Conservation (phyloP, 176 grass and related monocot genomes). For the Musa troglodytarum region DNA sequence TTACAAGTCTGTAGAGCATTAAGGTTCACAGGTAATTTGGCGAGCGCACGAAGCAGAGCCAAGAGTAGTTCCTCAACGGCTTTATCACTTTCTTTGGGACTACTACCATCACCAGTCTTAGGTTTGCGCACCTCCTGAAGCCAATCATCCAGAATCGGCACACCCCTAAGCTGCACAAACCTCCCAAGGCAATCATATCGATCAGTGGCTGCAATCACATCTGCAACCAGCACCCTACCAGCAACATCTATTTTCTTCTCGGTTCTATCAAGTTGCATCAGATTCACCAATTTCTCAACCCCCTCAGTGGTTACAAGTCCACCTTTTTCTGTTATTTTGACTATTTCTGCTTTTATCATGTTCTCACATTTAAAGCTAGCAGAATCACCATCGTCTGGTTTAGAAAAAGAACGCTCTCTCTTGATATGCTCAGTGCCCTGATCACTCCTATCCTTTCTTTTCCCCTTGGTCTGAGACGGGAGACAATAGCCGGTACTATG, state of each 20-base stretch:
- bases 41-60: slow-evolving; percentile 64
- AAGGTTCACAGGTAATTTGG: slow-evolving; percentile 85
- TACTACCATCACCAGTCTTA: slow-evolving; percentile 52
- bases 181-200: slow-evolving; percentile 52
- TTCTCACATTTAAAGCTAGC: slow-evolving; percentile 26
- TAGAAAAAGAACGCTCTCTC: slow-evolving; percentile 1
- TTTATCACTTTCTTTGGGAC: slow-evolving; percentile 62
- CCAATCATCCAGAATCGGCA: slow-evolving; percentile 81
- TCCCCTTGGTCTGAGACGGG: slow-evolving; percentile 23
- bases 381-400: slow-evolving; percentile 16
- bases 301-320: slow-evolving; percentile 58
- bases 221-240: slow-evolving; percentile 50
- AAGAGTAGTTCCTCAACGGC: slow-evolving; percentile 60
- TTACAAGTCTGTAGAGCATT: slow-evolving; percentile 80
- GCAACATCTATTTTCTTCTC: slow-evolving; percentile 63
- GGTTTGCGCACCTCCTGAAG: slow-evolving; percentile 86
- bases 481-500: slow-evolving; percentile 8
- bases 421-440: slow-evolving; percentile 12
- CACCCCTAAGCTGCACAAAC: slow-evolving; percentile 76
- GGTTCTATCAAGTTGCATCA: slow-evolving; percentile 70
- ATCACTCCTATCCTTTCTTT: slow-evolving; percentile 22
- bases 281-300: slow-evolving; percentile 67
- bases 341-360: slow-evolving; percentile 20
- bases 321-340: slow-evolving; percentile 37
- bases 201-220: slow-evolving; percentile 76